Evolutionary conservation across 495 filamentous ascomycete genomes (phyloP), one percentile per base, ranked within the genome.

Genomic region (Ascobolus immersus): DNA sequence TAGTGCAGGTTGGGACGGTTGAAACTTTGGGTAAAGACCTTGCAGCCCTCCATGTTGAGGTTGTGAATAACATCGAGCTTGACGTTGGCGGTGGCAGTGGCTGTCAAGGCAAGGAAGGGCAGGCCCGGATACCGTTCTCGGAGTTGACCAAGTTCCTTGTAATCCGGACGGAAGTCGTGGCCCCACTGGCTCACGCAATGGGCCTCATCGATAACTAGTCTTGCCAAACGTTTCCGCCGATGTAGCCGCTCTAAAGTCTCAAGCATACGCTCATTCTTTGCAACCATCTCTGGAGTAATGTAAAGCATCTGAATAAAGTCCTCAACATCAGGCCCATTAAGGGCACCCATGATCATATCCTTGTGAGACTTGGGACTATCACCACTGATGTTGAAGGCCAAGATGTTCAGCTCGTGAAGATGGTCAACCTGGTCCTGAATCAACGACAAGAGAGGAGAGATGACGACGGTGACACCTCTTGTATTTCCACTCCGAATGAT

Each of bases 161-260:
- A 99, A 51, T 94, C 89, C 0, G 82, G 84, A 19, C 89, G 73
- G 49, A 99, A 99, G 50, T 99, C 86, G 44, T 99, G 86, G 9
- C 86, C 86, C 86, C 86, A 99, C 52, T 94, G 79, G 52, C 84
- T 93, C 15, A 99, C 84, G 50, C 86, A 99, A 49, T 99, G 86
- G 11, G 86, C 86, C 52, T 99, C 86, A 40, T 99, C 86, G 30
- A 99, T 86, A 21, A 94, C 89, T 32, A 99, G 67, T 22, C 86
- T 68, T 7, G 86, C 86, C 9, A 99, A 65, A 38, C 65, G 73
- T 5, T 59, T 52, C 18, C 66, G 65, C 12, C 40, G 40, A 39
- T 86, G 61, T 13, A 99, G 63, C 5, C 54, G 51, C 23, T 62
- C 48, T 17, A 99, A 53, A 5, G 56, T 59, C 34, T 55, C 58